phyloP scores from a whole-genome alignment of 2,329 filamentous ascomycete genomes.

The Aaosphaeria arxii region DNA sequence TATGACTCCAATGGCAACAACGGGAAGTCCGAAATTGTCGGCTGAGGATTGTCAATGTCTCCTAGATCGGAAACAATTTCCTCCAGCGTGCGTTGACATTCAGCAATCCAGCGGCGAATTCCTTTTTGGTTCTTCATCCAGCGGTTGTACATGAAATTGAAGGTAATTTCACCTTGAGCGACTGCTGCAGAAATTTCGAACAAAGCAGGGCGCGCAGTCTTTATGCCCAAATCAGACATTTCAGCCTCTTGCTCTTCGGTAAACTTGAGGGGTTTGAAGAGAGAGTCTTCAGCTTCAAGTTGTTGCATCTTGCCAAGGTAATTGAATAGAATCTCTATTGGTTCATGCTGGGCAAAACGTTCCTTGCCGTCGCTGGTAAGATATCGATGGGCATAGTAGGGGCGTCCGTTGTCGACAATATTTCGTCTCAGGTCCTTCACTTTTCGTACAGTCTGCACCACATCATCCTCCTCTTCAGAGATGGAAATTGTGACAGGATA shows the following conservation, averaged over 20 bases:
- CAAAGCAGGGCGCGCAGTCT: constrained; percentile 23
- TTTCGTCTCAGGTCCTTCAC: constrained; percentile 53
- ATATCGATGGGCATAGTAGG: constrained; percentile 46
- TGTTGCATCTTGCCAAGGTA: constrained; percentile 52
- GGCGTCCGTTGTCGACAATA: constrained; percentile 45
- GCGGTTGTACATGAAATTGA: constrained; percentile 33
- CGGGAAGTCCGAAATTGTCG: constrained; percentile 32
- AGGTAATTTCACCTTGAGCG: constrained; percentile 17
- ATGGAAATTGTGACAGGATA: constrained; percentile 49
- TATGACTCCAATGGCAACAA: constrained; percentile 30
- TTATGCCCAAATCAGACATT: constrained; percentile 25
- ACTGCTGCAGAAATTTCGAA: constrained; percentile 32
- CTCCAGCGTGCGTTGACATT: constrained; percentile 29
- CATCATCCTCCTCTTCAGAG: constrained; percentile 45
- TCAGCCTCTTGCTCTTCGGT: constrained; percentile 21
- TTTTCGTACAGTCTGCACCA: constrained; percentile 51
- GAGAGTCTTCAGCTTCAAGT: constrained; percentile 45
- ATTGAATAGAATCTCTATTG: constrained; percentile 59
- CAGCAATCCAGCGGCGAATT: constrained; percentile 31
- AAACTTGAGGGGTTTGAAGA: constrained; percentile 39
- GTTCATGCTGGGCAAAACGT: constrained; percentile 40
- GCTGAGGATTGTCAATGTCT: constrained; percentile 17
- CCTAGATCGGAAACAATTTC: constrained; percentile 24
- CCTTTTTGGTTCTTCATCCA: constrained; percentile 30
- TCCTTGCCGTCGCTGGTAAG: constrained; percentile 24